Conservation (phyloP, 768 basidiomycete genomes). For the Tubosaeta sp. region DNA sequence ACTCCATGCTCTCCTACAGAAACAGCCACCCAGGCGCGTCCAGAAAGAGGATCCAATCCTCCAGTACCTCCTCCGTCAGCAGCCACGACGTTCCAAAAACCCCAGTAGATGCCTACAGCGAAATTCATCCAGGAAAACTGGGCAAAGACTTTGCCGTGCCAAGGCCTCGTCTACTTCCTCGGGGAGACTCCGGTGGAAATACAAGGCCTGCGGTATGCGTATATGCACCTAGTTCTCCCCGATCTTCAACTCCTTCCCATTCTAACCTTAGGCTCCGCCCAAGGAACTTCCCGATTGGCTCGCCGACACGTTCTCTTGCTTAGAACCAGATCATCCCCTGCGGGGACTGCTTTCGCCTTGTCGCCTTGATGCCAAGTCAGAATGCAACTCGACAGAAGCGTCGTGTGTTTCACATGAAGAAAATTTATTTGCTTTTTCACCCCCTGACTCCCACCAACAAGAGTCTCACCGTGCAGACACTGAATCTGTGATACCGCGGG, state of each 20-base stretch:
- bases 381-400: neutral
- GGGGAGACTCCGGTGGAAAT: conserved; percentile 6
- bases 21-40: conserved; percentile 15
- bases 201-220: conserved; percentile 24
- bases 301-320: conserved; percentile 43
- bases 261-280: conserved; percentile 15
- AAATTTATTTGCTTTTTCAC: conserved; percentile 27
- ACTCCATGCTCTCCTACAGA: conserved; percentile 30
- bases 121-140: conserved; percentile 30
- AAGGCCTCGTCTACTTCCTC: conserved; percentile 21
- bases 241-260: conserved; percentile 10
- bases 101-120: conserved; percentile 38
- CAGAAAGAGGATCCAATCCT: conserved; percentile 35
- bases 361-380: conserved; percentile 5
- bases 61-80: conserved; percentile 43
- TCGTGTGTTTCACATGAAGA: conserved; percentile 11
- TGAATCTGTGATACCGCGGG: neutral
- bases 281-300: conserved; percentile 54
- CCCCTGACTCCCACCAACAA: conserved; percentile 16
- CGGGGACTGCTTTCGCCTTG: conserved; percentile 28
- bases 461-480: conserved; percentile 4
- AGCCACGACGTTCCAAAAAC: conserved; percentile 40
- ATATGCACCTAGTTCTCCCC: conserved; percentile 23
- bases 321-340: conserved; percentile 35
- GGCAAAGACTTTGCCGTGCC: conserved; percentile 41